Evolutionary conservation across 2,329 filamentous ascomycete genomes (phyloP), one percentile per base, ranked within the genome.

Genomic region (Fusarium mangiferae): DNA sequence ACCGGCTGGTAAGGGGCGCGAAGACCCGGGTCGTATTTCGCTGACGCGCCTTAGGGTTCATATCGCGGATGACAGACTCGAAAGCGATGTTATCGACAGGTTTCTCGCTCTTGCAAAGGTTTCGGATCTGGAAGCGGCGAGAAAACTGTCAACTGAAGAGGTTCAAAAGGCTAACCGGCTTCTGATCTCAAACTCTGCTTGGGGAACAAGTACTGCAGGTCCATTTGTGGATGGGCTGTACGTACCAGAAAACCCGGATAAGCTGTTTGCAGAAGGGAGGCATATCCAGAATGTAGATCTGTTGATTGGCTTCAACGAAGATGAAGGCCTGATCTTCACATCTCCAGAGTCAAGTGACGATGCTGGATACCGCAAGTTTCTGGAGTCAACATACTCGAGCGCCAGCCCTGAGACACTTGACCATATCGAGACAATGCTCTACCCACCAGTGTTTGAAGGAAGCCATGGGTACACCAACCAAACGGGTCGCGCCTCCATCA

Each of bases 1-100:
- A 59, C 30, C 30, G 56, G 42, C 33, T 59, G 33, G 56, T 59
- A 46, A 26, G 56, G 2, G 6, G 8, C 4, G 6, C 2, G 3
- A 48, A 26, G 9, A 0, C 6, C 2, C 2, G 12, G n/a, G n/a
- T 7, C 0, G 4, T 26, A 17, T 4, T 22, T 20, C 2, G 30
- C 42, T 49, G 13, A 49, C 56, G 20, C 20, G 12, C 14, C 13
- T n/a, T 3, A 49, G 42, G 24, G 18, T 39, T 28, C 56, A 59
- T 38, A 48, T 59, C 6, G 42, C 42, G 1, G 17, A 35, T 28
- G 24, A 17, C 0, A 48, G 6, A 4, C 41, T 59, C 15, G 24
- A 59, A 11, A 20, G 14, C n/a, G 20, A 59, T 28, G 33, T 39
- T 24, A 24, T 59, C 3, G 15, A 30, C 56, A 24, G 18, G 20